Conservation (phyloP, 192 early-diverging fungal species). For the Chytriomyces confervae region DNA sequence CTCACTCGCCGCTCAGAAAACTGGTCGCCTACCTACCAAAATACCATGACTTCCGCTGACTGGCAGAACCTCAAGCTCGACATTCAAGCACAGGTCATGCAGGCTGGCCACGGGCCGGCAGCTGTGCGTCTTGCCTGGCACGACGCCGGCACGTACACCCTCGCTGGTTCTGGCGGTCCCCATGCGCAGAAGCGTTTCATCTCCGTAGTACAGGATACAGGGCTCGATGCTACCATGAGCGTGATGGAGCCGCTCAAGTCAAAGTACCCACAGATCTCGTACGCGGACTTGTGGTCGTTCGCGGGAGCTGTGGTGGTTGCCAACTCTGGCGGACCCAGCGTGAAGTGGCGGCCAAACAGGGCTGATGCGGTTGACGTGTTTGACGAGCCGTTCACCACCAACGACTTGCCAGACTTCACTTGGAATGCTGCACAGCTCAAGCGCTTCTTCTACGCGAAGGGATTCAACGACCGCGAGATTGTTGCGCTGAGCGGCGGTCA, state of each 20-base stretch:
- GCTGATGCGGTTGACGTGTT: too few relatives aligned
- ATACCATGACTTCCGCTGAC: too few relatives aligned
- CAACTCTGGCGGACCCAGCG: slow-evolving; percentile 69
- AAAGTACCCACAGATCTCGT: slow-evolving; percentile 60
- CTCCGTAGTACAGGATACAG: slow-evolving; percentile 34
- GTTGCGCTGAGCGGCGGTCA: slow-evolving; percentile 74
- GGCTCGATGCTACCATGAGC: slow-evolving; percentile 69
- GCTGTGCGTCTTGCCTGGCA: slow-evolving; percentile 47
- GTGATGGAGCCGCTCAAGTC: slow-evolving; percentile 57
- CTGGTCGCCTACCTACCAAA: too few relatives aligned
- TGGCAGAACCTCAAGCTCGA: too few relatives aligned
- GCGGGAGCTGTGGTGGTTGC: slow-evolving; percentile 72
- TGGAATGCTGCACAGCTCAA: slow-evolving; percentile 45
- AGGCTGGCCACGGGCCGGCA: slow-evolving; percentile 56
- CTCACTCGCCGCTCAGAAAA: too few relatives aligned
- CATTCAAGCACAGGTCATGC: too few relatives aligned
- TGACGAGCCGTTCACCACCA: not conserved
- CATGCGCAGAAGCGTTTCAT: slow-evolving; percentile 71
- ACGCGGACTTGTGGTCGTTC: slow-evolving; percentile 79
- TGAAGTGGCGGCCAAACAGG: slow-evolving; percentile 62
- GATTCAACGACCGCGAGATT: slow-evolving; percentile 71
- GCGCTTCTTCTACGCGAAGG: slow-evolving; percentile 60
- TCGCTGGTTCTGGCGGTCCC: slow-evolving; percentile 62
- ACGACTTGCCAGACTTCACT: slow-evolving; percentile 31
- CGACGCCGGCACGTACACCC: slow-evolving; percentile 66